Base-by-base conservation (phyloP, 768 basidiomycete genomes). In the Hebeloma cylindrosporum region DNA sequence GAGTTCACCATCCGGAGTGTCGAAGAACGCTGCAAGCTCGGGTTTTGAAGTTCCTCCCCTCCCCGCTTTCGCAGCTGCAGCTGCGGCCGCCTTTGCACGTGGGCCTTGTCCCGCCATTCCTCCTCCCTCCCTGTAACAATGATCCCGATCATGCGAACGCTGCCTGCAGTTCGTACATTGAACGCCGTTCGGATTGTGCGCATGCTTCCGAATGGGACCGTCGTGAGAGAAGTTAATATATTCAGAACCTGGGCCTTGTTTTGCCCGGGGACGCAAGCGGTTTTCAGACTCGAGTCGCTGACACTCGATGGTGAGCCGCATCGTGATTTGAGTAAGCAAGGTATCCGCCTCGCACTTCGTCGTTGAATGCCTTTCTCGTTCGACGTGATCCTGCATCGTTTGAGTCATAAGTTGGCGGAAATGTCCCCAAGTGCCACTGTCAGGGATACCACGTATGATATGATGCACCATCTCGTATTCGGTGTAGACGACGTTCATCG, bases 381-480 rank as follows among this genome's bases (percentile, higher is more conserved):
- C 14, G 13, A 32, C 25, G 10, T 34, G 33, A 8, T n/a, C 32
- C 4, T 34, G 23, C 21, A 34, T 43, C 7, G 3, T 26, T 10
- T 43, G 42, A 3, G 31, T 34, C 3, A 34, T 5, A 5, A 35
- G 14, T 18, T 34, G 25, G 2, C 2, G 8, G 33, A 43, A 26
- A 22, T 33, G 23, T 8, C 7, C 4, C 49, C 43, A 46, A 2
- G 49, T 27, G 4, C 31, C 39, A 30, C 25, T 17, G n/a, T 14
- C 31, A 3, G 49, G 40, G 17, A 51, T 16, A 6, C 44, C 49
- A 9, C 39, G 31, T 5, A 51, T 44, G 25, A 51, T 51, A 3
- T 17, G 20, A 7, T 51, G 43, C 4, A 51, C 49, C 49, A 51
- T 51, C 9, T 51, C 44, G 13, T 31, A 20, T 11, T 46, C 44